Base-by-base conservation (phyloP, 768 basidiomycete genomes). In the Leucocoprinus leucothites region DNA sequence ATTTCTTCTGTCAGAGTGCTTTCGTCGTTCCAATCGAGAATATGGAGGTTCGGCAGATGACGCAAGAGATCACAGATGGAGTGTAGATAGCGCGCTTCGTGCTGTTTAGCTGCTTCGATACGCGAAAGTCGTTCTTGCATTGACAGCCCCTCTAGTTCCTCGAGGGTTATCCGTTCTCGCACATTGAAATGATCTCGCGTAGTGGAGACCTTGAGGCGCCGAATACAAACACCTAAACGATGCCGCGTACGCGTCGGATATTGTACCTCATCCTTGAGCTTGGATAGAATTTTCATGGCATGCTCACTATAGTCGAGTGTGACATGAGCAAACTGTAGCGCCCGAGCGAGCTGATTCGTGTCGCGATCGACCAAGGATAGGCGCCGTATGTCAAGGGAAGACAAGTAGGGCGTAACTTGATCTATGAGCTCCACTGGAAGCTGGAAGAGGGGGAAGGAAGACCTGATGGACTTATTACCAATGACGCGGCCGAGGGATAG, bases 361-460 rank as follows among this genome's bases (percentile, higher is more conserved):
- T 69, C 69, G 1, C 59, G 55, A 45, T 70, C 69, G 4, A 71
- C 66, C 21, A 65, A 47, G 14, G 65, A 58, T 16, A 71, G 60
- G 13, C 60, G 51, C 9, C 49, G 51, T 35, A 71, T 55, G 51
- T 69, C 70, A 7, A 46, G 24, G 8, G 51, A 51, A 4, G 63
- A 60, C 6, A 71, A 60, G 48, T 67, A 63, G 5, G 61, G 60
- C 4, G 61, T 59, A 26, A 70, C 47, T 18, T 65, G 62, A 18
- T 51, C 40, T 19, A 68, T 60, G 13, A 71, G 52, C 43, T 71
- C 70, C 21, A 67, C 48, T 3, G 70, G 70, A 11, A 71, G 59
- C 24, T 45, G 60, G 51, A 69, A 66, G 9, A 69, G 35, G 1
- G 65, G 65, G 19, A 67, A 61, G 2, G 53, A 19, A 1, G 68